Percentiles rank a stretch among this genome's conserved stretches.
Evolutionary conservation across 1,139 yeast species (phyloP).

Genomic region (Kodamaea fungicola): DNA sequence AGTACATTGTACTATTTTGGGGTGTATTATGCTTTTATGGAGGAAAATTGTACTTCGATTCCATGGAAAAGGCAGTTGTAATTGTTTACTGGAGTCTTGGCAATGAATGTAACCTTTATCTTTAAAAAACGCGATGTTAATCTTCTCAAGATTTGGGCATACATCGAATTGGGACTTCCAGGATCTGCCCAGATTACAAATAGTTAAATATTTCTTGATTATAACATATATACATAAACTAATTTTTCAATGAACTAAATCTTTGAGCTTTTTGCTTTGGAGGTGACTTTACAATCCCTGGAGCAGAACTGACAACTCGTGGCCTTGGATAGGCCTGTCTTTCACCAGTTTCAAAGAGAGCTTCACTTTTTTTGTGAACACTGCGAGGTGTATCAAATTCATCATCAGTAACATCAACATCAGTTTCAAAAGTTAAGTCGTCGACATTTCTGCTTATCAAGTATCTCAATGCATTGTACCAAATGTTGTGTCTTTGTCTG

Average conservation of each 20-base stretch:
- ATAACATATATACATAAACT: neutral
- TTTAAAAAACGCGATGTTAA: too few relatives aligned
- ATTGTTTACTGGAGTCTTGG: too few relatives aligned
- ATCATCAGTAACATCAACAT: slow-evolving; percentile 8
- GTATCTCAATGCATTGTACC: slow-evolving; percentile 84
- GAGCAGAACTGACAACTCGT: slow-evolving; percentile 21
- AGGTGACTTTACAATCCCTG: slow-evolving; percentile 10
- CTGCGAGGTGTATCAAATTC: slow-evolving; percentile 4
- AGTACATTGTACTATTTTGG: too few relatives aligned
- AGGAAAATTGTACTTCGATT: too few relatives aligned
- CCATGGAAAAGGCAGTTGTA: too few relatives aligned
- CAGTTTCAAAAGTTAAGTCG: slow-evolving; percentile 50
- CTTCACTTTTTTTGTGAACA: slow-evolving; percentile 6
- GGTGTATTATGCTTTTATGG: too few relatives aligned
- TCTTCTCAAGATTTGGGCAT: too few relatives aligned
- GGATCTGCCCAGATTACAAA: neutral
- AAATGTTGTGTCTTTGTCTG: slow-evolving; percentile 82
- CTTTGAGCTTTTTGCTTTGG: slow-evolving; percentile 20
- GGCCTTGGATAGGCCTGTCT: slow-evolving; percentile 33
- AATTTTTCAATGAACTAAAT: slow-evolving; percentile 19
- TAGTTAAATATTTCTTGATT: neutral
- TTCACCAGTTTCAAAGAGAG: slow-evolving; percentile 22
- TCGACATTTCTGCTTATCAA: slow-evolving; percentile 67
- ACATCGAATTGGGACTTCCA: too few relatives aligned
- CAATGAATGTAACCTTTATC: too few relatives aligned